Evolutionary conservation across 2,329 filamentous ascomycete species (phyloP), one percentile per base, ranked within the genome.

Genomic region (Ilyonectria sp.): DNA sequence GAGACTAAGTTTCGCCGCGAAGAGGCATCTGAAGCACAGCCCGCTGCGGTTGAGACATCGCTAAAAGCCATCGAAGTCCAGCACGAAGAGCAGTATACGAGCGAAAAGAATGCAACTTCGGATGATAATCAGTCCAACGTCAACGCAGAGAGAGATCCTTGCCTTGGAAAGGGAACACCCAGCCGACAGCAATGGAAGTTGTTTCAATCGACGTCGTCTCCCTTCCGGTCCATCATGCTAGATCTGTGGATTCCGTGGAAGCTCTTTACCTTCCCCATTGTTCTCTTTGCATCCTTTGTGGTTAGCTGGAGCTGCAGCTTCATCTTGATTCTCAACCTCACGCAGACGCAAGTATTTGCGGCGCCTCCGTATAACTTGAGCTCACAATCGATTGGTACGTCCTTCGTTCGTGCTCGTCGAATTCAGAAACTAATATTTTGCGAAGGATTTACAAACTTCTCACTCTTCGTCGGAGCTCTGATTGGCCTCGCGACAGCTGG

Each of bases 361-460:
- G 55, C 64, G 5, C 67, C 67, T 33, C 67, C 67, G 21, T 67
- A 69, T n/a, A 69, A 67, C 17, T 37, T 68, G 47, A 67, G 60
- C 54, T 63, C 64, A 2, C 64, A 67, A 35, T 54, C 40, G 1
- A 59, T 63, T 26, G 64, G 64, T 63, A 23, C 5, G 58, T 65
- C 7, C 13, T 5, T 10, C 11, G n/a, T 11, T 40, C 10, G 13
- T 15, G 8, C 21, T 43, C 13, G 19, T 21, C 6, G 4, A 21
- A 17, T 2, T 17, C 4, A 3, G 37, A 21, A 19, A n/a, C 26
- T 57, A 1, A 49, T 19, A 55, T 50, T 11, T 10, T 10, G 7
- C 23, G 31, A 35, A 35, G 86, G 86, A 2, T 85, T 86, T 63
- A 83, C 83, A 31, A 87, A 87, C 71, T 85, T 85, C 60, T 80